These are phyloP conservation scores for Fusarium pilosicola DNA, from an alignment of 2,329 filamentous ascomycete species.

Conservation along the genomic window DNA sequence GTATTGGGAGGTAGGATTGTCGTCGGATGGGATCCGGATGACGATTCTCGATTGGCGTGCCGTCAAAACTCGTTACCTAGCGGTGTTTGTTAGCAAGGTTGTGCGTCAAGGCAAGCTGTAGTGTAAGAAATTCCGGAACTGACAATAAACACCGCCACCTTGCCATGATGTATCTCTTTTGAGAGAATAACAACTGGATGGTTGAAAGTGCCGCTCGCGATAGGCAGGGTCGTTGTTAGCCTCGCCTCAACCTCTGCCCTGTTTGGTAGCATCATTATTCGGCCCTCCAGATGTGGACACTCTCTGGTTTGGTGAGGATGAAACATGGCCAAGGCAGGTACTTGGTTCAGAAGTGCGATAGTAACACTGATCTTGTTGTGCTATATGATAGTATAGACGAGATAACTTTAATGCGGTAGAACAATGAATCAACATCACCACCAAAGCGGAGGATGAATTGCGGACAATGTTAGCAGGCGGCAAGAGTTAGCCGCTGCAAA, in stretches of 20 bases:
- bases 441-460: not conserved
- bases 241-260: not conserved
- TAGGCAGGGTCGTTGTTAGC: not conserved
- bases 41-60: not conserved
- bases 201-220: not conserved
- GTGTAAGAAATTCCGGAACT: fast-evolving
- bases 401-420: no score
- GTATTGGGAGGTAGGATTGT: not conserved
- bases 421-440: not conserved
- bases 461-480: not conserved
- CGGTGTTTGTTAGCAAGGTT: not conserved
- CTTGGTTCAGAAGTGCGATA: not conserved
- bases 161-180: not conserved
- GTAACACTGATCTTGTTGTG: not conserved
- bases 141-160: not conserved
- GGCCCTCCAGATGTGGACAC: not conserved
- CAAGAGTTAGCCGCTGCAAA: not conserved
- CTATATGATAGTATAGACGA: not conserved
- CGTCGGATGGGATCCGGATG: not conserved
- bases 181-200: not conserved
- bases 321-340: not conserved
- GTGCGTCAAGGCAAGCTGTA: not conserved
- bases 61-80: not conserved
- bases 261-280: not conserved
- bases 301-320: not conserved